phyloP scores from a whole-genome alignment of 2,329 filamentous ascomycete species.

The Epichloe sibirici region DNA sequence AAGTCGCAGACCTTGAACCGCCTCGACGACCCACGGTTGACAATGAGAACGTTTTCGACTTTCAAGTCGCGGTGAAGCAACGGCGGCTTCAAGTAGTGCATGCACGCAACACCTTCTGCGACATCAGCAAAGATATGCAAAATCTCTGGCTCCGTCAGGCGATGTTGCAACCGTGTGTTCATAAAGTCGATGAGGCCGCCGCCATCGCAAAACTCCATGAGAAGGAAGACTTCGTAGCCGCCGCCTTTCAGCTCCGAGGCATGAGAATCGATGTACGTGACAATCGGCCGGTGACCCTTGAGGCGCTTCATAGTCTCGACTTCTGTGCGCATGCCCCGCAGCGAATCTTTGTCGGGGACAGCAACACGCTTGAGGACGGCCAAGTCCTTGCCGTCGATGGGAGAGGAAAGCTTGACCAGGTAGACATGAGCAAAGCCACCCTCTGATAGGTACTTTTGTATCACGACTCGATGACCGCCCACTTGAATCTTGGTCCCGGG shows the following conservation, averaged over 20 bases:
- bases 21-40: conserved; percentile 48
- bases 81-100: conserved; percentile 96
- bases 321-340: conserved; percentile 94
- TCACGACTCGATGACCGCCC: conserved; percentile 80
- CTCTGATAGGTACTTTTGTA: conserved; percentile 95
- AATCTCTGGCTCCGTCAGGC: conserved; percentile 94
- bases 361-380: conserved; percentile 91
- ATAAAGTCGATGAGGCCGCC: conserved; percentile 98
- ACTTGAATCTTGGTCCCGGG: conserved; percentile 96
- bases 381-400: conserved; percentile 64
- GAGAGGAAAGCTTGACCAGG: conserved; percentile 72
- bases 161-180: conserved; percentile 94
- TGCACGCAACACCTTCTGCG: conserved; percentile 90
- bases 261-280: conserved; percentile 97
- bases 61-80: conserved; percentile 90
- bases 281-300: conserved; percentile 90
- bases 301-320: conserved; percentile 99
- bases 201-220: conserved; percentile 96
- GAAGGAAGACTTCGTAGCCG: conserved; percentile 92
- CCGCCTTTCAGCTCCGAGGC: conserved; percentile 86
- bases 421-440: conserved; percentile 98
- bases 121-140: conserved; percentile 94
- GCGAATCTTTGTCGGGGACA: conserved; percentile 86
- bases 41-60: conserved; percentile 95
- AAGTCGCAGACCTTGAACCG: conserved; percentile 98